Conservation (phyloP, 2,329 filamentous ascomycete genomes). For the Chalaropsis thielavioides region DNA sequence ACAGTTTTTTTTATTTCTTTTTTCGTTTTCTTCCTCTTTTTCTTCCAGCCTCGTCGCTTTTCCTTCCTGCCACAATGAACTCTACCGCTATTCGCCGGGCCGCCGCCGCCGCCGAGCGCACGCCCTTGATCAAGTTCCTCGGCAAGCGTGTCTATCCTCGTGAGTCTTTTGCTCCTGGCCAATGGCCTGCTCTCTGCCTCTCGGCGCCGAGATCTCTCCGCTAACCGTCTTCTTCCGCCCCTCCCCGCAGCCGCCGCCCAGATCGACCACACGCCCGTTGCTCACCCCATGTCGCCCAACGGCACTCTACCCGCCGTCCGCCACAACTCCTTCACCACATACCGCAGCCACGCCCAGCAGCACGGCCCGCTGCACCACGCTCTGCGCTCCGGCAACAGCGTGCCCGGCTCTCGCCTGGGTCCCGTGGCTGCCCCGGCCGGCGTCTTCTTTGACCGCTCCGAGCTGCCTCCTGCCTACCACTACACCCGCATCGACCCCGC, state of each 20-base stretch:
- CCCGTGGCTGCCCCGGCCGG: conserved; percentile 56
- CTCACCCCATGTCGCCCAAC: conserved; percentile 57
- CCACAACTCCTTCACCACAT: conserved; percentile 55
- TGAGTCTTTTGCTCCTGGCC: conserved; percentile 26
- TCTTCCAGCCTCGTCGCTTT: background rate
- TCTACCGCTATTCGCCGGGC: conserved; percentile 42
- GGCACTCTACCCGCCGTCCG: conserved; percentile 44
- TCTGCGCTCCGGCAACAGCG: conserved; percentile 41
- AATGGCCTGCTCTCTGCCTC: background rate
- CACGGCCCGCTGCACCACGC: conserved; percentile 58
- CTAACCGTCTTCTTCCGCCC: background rate
- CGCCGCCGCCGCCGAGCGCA: conserved; percentile 41
- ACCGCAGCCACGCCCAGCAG: conserved; percentile 64
- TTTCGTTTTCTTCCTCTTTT: background rate
- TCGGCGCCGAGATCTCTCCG: too few species aligned
- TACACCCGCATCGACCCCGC: conserved; percentile 56
- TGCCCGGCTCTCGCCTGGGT: conserved; percentile 56
- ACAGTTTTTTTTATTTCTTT: background rate
- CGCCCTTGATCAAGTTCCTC: conserved; percentile 47
- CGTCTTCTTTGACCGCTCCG: conserved; percentile 73
- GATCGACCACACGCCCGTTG: conserved; percentile 57
- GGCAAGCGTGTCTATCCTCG: conserved; percentile 45
- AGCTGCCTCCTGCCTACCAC: conserved; percentile 75
- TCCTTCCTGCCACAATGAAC: conserved; percentile 31
- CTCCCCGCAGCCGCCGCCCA: conserved; percentile 36